Percentiles rank a stretch among this genome's conserved stretches.
phyloP scores from a whole-genome alignment of 768 basidiomycete species.

The Boletus subparvulus region DNA sequence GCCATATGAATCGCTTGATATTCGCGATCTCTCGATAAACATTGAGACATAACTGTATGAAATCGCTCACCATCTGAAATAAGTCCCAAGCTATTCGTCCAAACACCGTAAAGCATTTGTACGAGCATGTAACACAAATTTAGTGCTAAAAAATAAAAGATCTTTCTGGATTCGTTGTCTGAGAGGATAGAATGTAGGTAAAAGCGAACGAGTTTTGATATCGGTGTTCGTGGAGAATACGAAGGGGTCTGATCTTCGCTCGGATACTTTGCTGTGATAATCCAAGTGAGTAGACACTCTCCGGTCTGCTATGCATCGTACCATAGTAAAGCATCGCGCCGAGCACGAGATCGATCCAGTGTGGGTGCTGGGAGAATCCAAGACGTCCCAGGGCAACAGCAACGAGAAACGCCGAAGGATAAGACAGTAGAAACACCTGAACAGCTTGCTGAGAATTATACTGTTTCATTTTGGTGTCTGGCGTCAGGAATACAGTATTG shows the following conservation, averaged over 20 bases:
- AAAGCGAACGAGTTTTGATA: conserved; percentile 54
- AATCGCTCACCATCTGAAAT: conserved; percentile 87
- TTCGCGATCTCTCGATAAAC: conserved; percentile 1
- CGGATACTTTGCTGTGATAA: conserved; percentile 50
- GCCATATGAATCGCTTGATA: conserved; percentile 97
- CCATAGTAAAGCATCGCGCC: conserved; percentile 64
- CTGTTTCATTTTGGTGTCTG: conserved; percentile 48
- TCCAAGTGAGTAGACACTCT: conserved; percentile 6
- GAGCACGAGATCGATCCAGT: conserved; percentile 59
- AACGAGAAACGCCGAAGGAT: conserved; percentile 48
- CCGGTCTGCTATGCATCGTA: conserved; percentile 30
- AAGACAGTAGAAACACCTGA: conserved; percentile 60
- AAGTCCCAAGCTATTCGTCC: conserved; percentile 95
- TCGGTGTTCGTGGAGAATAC: conserved; percentile 48
- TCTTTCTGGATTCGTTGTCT: conserved; percentile 90
- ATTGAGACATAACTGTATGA: not conserved
- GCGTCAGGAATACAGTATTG: conserved; percentile 58
- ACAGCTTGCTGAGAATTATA: conserved; percentile 50
- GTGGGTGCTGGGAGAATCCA: conserved; percentile 60
- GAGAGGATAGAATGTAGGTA: conserved; percentile 90
- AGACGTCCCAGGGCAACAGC: conserved; percentile 57
- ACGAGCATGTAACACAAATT: conserved; percentile 96
- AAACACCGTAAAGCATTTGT: conserved; percentile 95
- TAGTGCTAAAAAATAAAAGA: conserved; percentile 94
- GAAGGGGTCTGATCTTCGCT: conserved; percentile 43